Conservation (phyloP, 139 green algal species). For the Prasinococcaceae sp. region DNA sequence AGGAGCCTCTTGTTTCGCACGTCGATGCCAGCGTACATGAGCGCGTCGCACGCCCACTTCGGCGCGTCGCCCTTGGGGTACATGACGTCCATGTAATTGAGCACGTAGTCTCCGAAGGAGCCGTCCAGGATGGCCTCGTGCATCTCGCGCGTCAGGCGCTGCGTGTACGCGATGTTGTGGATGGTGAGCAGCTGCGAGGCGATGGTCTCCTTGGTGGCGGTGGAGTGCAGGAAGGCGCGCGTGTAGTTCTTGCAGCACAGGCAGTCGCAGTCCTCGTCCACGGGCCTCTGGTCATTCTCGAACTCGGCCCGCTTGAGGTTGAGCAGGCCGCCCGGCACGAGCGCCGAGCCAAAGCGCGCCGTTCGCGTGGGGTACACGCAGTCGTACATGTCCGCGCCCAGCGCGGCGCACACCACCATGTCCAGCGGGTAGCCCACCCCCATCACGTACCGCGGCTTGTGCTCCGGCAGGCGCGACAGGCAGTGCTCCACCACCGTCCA, state of each 20-base stretch:
- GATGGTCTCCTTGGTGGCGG: constrained; percentile 44
- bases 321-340: constrained; percentile 55
- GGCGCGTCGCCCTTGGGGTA: constrained; percentile 39
- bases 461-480: constrained; percentile 35
- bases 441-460: constrained; percentile 94
- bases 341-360: constrained; percentile 82
- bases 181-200: constrained; percentile 58
- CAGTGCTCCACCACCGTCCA: constrained; percentile 77
- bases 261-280: constrained; percentile 60
- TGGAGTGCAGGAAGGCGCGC: constrained; percentile 62
- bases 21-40: constrained; percentile 21
- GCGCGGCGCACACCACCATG: constrained; percentile 73
- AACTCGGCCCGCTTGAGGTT: constrained; percentile 21
- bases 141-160: constrained; percentile 38
- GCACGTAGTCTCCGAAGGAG: constrained; percentile 40
- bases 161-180: constrained; percentile 85
- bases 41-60: constrained; percentile 24
- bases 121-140: constrained; percentile 39
- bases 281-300: constrained; percentile 24
- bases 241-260: constrained; percentile 59
- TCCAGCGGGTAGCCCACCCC: constrained; percentile 86
- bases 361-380: constrained; percentile 89
- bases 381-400: constrained; percentile 93
- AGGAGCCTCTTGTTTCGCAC: neutral
- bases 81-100: constrained; percentile 40